Percentiles rank a stretch among this genome's conserved stretches.
Conservation (phyloP, 257 asterid genomes). For the Rauvolfia tetraphylla region DNA sequence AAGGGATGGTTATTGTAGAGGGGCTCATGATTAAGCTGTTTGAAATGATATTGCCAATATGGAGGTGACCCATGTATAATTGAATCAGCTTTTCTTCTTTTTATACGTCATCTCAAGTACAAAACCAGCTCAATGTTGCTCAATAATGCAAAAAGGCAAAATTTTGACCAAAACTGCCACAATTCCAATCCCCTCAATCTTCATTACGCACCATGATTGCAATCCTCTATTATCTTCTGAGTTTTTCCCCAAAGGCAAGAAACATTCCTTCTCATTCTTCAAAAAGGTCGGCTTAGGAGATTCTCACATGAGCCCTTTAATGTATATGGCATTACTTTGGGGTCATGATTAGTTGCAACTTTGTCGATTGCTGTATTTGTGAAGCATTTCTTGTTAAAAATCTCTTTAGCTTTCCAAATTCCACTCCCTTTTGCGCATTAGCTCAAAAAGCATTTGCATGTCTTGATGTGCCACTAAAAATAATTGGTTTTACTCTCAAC, state of each 20-base stretch:
- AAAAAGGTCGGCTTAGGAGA: constrained; percentile 23
- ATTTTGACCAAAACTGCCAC: constrained; percentile 28
- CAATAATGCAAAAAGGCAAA: constrained; percentile 34
- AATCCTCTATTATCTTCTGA: constrained; percentile 9
- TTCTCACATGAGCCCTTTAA: constrained; percentile 7
- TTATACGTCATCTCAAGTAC: constrained; percentile 22
- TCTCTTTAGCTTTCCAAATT: constrained; percentile 21
- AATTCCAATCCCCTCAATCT: constrained; percentile 13
- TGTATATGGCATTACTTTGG: constrained; percentile 10
- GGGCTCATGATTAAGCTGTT: constrained; percentile 15
- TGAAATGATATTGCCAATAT: constrained; percentile 17
- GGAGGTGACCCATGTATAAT: constrained; percentile 20
- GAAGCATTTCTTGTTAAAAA: constrained; percentile 13
- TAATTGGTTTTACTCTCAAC: not conserved
- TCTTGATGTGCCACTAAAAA: constrained; percentile 24
- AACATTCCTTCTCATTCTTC: constrained; percentile 38
- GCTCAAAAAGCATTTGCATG: constrained; percentile 29
- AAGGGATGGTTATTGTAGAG: no score
- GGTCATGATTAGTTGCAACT: constrained; percentile 25
- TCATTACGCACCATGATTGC: constrained; percentile 25
- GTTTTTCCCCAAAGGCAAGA: constrained; percentile 25
- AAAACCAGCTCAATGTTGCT: constrained; percentile 24
- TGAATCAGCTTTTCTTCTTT: constrained; percentile 18
- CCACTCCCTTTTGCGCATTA: constrained; percentile 8
- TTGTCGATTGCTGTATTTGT: constrained; percentile 11